phyloP scores from a whole-genome alignment of 768 basidiomycete species.

The Tulasnella sp. region DNA sequence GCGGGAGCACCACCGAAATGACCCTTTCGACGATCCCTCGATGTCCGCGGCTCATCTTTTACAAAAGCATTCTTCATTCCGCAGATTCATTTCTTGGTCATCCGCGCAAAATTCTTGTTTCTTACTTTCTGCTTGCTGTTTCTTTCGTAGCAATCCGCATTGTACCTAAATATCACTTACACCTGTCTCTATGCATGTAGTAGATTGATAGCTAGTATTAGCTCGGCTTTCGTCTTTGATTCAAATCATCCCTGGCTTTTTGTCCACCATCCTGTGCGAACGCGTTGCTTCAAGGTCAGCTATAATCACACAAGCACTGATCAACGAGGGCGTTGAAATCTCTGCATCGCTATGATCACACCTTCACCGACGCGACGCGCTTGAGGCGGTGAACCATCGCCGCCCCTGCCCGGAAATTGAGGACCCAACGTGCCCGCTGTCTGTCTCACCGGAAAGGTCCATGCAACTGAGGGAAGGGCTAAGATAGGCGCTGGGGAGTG shows the following conservation, averaged over 20 bases:
- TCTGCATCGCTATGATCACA: not conserved
- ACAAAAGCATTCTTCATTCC: not conserved
- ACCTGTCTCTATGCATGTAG: slow-evolving; percentile 1
- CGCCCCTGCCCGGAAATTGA: not conserved
- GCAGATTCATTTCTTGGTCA: not conserved
- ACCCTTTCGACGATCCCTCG: not conserved
- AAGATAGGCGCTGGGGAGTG: not conserved
- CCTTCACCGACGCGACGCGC: not conserved
- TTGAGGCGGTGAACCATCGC: not conserved
- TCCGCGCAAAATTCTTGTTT: not conserved
- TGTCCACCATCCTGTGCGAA: not conserved
- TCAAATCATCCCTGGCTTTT: not conserved
- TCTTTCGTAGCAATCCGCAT: not conserved
- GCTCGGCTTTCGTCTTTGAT: not conserved
- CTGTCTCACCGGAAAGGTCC: too few species aligned
- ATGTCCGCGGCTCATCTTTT: not conserved
- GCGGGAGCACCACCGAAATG: not conserved
- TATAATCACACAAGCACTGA: not conserved
- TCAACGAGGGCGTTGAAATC: not conserved
- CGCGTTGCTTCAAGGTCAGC: too few species aligned
- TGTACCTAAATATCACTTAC: not conserved
- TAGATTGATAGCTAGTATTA: not conserved
- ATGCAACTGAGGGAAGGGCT: too few species aligned
- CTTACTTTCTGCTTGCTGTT: not conserved
- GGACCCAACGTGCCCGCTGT: too few species aligned